Base-by-base conservation (phyloP, 306 rosid genomes). In the Quercus berberidifolia region DNA sequence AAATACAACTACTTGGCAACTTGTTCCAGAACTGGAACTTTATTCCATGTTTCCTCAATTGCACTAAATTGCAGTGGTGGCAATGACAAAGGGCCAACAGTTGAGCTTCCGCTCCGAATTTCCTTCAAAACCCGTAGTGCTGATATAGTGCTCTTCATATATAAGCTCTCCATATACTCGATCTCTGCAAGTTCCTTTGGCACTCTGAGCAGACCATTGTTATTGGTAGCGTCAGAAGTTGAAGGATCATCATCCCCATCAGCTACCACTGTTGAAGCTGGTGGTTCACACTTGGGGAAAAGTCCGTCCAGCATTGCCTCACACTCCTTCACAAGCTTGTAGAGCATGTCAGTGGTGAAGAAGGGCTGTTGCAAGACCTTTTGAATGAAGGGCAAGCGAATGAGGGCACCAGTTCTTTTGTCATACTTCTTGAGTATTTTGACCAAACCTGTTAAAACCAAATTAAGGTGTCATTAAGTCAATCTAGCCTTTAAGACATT, bases 401-500 rank as follows among this genome's bases (percentile, higher is more conserved):
- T 93, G 54, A 96, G 96, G 54, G 98, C 98, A 35, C 99, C 99
- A 9, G 99, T 96, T 86, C 99, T 87, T 85, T 96, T 96, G 88
- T 96, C 99, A 75, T 96, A 93, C 89, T 96, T 96, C 84, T 96
- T 96, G 6, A 96, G 90, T 80, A 96, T 96, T 86, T 96, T 96
- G 58, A 87, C 98, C 62, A 96, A 86, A 55, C 99, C 99, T 96
- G 89, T 77, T 74, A 59, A 76, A 65, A 69, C 58, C 58, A 79
- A 69, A 77, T 70, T 13, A 41, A 60, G 77, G 55, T 33, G 38
- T 69, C 15, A 33, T 6, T 62, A 63, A 81, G 74, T 57, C 52
- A 78, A 25, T 4, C n/a, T 7, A 77, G 78, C 56, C 6, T 77
- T 78, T 10, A 52, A 75, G 12, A 41, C 11, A 41, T 41, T 41